Evolutionary conservation across 495 filamentous ascomycete species (phyloP), one percentile per base, ranked within the genome.

Genomic region (Halenospora varia): DNA sequence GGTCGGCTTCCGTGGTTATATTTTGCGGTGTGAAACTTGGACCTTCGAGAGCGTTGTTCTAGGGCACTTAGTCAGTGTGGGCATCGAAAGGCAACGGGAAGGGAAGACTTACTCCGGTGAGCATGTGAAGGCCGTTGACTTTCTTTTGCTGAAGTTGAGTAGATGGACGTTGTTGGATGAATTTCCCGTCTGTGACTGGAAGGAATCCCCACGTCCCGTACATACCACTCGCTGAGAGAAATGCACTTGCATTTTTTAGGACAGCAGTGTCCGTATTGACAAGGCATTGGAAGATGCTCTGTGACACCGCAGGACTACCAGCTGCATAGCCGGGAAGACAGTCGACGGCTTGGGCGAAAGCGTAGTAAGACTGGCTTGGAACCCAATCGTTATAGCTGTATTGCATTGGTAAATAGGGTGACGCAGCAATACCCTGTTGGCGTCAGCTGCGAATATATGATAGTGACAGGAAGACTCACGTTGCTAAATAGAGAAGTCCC

Each of bases 111-210:
- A 77, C 75, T 17, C 80, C 80, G 9, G 75, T 67, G 0, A 87
- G 70, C 4, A 83, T 66, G 22, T 73, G 68, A 19, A 73, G 64
- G 6, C 83, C 82, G 57, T 81, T 83, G 10, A 86, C 72, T 56
- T 68, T 62, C 51, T 77, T 76, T 20, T 66, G 56, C 3, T 69
- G 56, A 9, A 87, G 70, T 62, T 86, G 81, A 57, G 72, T 64
- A 24, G 70, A 77, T 11, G 84, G 83, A 4, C 71, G 70, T 19
- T 81, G 71, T 46, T 72, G 71, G 53, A 88, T 68, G 57, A 85
- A 79, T 2, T 66, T 66, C 2, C 79, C 84, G 57, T 89, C 86
- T 1, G 82, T 81, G 2, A 88, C 85, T 8, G 85, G 85, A 23
- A 82, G 62, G 60, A 87, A 87, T 1, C 72, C 82, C 78, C 80